Evolutionary conservation across 768 basidiomycete genomes (phyloP), one percentile per base, ranked within the genome.

Genomic region (Paxillus ammoniavirescens): DNA sequence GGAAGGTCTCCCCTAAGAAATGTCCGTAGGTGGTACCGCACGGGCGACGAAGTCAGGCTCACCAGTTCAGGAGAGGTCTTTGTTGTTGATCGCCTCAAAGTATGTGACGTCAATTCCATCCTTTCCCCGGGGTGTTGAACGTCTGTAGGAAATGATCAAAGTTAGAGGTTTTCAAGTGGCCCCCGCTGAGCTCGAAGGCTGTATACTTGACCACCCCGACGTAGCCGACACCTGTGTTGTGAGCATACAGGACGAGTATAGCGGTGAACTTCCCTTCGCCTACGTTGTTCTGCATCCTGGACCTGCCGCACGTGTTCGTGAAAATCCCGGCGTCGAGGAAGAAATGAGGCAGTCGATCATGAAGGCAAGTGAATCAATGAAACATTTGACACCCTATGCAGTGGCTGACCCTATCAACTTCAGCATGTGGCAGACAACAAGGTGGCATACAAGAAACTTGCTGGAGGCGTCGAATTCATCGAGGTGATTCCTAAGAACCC

Each of bases 191-290:
- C 67, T 83, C 8, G 82, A 84, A 67, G 83, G 81, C 0, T 82
- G 82, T 64, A 70, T 86, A 37, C 71, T 86, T 31, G 58, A 73
- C 41, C 82, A 84, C 63, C 73, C 76, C 10, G 79, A 81, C 55
- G 83, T 88, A 8, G 71, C 66, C 1, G 83, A 83, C 62, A 79
- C 72, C 2, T 82, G 82, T 61, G 81, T 86, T 15, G 82, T 89
- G 15, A 79, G 83, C 14, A 65, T 87, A 33, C 76, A 76, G 4
- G 85, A 89, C 61, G 86, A 87, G 26, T 87, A 83, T 62, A 84
- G 77, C 54, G 86, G 87, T n/a, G 87, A 89, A 65, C 58, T 87
- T 17, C 86, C 87, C 2, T 59, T 85, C 54, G 87, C 87, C n/a
- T 89, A 79, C 64, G 69, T 89, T 38, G 83, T 83, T 1, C 76